phyloP scores from a whole-genome alignment of 2,329 filamentous ascomycete species.

The Cytospora piceae region DNA sequence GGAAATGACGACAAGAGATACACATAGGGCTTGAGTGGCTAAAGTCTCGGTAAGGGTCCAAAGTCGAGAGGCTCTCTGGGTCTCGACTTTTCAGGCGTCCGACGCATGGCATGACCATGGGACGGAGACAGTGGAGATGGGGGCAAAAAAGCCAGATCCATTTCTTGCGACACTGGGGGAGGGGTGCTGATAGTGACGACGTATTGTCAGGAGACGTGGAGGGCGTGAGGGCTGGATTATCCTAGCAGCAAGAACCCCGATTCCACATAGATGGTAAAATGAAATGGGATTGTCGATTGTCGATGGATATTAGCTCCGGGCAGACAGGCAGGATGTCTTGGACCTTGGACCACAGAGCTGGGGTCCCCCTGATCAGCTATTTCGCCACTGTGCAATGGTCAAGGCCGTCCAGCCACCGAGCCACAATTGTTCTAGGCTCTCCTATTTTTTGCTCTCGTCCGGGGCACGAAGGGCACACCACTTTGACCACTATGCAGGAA shows the following conservation, averaged over 20 bases:
- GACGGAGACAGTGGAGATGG: slow-evolving; percentile 27
- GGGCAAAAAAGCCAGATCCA: slow-evolving; percentile 15
- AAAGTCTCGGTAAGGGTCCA: slow-evolving; percentile 25
- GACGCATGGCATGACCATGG: slow-evolving; percentile 26
- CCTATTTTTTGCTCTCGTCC: slow-evolving; percentile 8
- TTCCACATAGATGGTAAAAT: slow-evolving; percentile 28
- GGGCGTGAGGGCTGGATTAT: slow-evolving; percentile 17
- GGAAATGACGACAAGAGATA: slow-evolving; percentile 25
- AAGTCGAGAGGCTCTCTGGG: slow-evolving; percentile 19
- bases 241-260: slow-evolving; percentile 22
- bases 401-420: slow-evolving; percentile 29
- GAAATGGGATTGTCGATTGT: slow-evolving; percentile 29
- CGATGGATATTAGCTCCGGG: slow-evolving; percentile 23
- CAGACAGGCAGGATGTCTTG: slow-evolving; percentile 20
- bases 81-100: slow-evolving; percentile 21
- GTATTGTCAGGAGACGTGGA: slow-evolving; percentile 2
- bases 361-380: slow-evolving; percentile 21
- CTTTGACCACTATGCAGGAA: not conserved
- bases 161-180: slow-evolving; percentile 17
- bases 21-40: slow-evolving; percentile 27
- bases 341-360: slow-evolving; percentile 9
- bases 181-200: slow-evolving; percentile 25
- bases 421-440: slow-evolving; percentile 34
- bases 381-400: slow-evolving; percentile 27
- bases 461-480: slow-evolving; percentile 7